Evolutionary conservation across 2,329 filamentous ascomycete species (phyloP), one percentile per base, ranked within the genome.

Genomic region (Aspergillus bombycis): DNA sequence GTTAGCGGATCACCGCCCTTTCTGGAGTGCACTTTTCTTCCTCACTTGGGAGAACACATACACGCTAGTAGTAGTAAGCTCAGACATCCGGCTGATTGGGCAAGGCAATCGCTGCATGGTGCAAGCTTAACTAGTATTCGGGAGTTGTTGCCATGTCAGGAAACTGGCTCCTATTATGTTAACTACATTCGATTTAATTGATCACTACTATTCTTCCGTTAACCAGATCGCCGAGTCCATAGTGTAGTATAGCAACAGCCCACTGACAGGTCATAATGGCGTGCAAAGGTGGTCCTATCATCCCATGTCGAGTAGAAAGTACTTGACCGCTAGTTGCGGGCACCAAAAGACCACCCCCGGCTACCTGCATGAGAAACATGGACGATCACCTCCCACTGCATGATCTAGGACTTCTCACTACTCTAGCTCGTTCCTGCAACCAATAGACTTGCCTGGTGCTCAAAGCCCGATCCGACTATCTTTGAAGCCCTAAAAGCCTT

Each of bases 151-250:
- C 34, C 16, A 4, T 16, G 14, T 7, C 6, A 3, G 12, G 7
- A 7, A 16, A 5, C 12, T 36, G 2, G 2, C 34, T 36, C 14
- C 12, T 12, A 14, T 7, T 36, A 36, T n/a, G 8, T 41, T 16
- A 3, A 41, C 7, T 8, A 7, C 16, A 41, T 8, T 6, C 8
- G 0, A 19, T 41, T 19, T 41, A 3, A 41, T 8, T 9, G 3
- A 41, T 2, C 36, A 19, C 7, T 41, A 6, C 36, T 41, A 10
- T 4, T n/a, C 19, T 4, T 4, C 4, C 38, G 38, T 10, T n/a
- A n/a, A 4, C 3, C 16, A 3, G 16, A 10, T 10, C 3, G 7
- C 1, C 38, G 0, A 4, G 19, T 10, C 2, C 8, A n/a, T 3
- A 10, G n/a, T n/a, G 3, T 10, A 10, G 7, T 2, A n/a, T 3